Percentiles rank a stretch among this genome's conserved stretches.
Evolutionary conservation across 768 basidiomycete genomes (phyloP).

Genomic region (Suillus clintonianus): DNA sequence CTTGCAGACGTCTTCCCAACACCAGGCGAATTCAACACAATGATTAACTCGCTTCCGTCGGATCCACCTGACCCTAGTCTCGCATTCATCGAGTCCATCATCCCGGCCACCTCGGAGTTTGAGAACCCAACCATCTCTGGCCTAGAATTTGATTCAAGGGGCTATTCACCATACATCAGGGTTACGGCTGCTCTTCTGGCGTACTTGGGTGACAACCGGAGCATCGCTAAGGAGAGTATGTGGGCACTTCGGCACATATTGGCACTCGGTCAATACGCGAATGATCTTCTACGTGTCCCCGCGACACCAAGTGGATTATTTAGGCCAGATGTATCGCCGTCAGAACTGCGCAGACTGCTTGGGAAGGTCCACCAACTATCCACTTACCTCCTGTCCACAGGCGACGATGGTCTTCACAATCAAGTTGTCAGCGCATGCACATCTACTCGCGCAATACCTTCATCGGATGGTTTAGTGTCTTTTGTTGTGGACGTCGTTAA

Average conservation of each 20-base stretch:
- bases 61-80: constrained; percentile 54
- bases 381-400: constrained; percentile 59
- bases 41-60: constrained; percentile 48
- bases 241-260: constrained; percentile 76
- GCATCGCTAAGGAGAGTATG: constrained; percentile 54
- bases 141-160: constrained; percentile 43
- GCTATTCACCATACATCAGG: constrained; percentile 63
- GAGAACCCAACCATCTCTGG: constrained; percentile 8
- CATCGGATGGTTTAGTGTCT: constrained; percentile 21
- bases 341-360: constrained; percentile 42
- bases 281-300: constrained; percentile 60
- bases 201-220: constrained; percentile 58
- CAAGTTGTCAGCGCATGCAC: constrained; percentile 39
- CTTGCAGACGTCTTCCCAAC: constrained; percentile 57
- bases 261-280: constrained; percentile 59
- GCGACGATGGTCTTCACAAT: constrained; percentile 53
- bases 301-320: constrained; percentile 52
- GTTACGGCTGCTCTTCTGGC: constrained; percentile 56
- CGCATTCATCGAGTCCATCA: constrained; percentile 58
- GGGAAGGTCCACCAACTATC: constrained; percentile 52
- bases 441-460: constrained; percentile 20
- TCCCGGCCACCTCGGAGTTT: constrained; percentile 45
- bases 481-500: constrained; percentile 37
- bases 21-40: constrained; percentile 43
- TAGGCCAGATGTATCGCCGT: constrained; percentile 33